Evolutionary conservation across 805 yeast genomes (phyloP), one percentile per base, ranked within the genome.

Genomic region (Yamadazyma kitorensis): DNA sequence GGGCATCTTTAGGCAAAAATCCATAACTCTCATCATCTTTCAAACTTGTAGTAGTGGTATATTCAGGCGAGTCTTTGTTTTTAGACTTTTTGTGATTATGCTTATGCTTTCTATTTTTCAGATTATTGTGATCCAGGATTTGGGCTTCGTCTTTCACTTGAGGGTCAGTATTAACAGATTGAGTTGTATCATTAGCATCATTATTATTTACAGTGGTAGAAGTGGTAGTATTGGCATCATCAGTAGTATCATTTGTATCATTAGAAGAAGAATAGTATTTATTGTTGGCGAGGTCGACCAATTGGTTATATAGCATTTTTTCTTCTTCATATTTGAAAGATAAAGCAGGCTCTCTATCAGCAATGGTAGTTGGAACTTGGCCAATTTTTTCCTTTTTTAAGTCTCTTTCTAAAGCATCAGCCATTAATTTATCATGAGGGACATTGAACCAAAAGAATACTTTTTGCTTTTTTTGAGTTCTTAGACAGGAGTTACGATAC

Each of bases 391-490:
- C 96, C 47, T 84, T 80, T 59, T 86, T 88, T 52, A 89, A 61
- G 55, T 93, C 98, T 48, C 98, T 71, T 55, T 89, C 97, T 28
- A 93, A 62, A 0, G 97, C 97, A 59, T 93, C 98, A 2, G 87
- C 79, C 73, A 93, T 89, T 27, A 91, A 66, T 53, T 83, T 80
- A 53, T 89, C 96, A 59, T 91, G 98, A 16, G 93, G 93, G 7
- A 93, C 97, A 52, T 89, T 83, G 57, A 85, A 88, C 98, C 98
- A 93, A 58, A 83, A 87, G 55, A 91, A 91, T 27, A 91, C 97
- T 54, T 93, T 91, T 56, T 91, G 98, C 52, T 93, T 91, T 72
- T 91, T 91, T 51, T 91, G 97, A 0, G 98, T 91, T 48, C 96
- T 73, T 17, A 91, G 68, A 54, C 98, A 91, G 44, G 81, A 79